Percentiles rank a stretch among this genome's conserved stretches.
These are phyloP conservation scores for Ceratobasidium sp. DNA, from an alignment of 1,284 basidiomycete genomes.

Conservation along the genomic window DNA sequence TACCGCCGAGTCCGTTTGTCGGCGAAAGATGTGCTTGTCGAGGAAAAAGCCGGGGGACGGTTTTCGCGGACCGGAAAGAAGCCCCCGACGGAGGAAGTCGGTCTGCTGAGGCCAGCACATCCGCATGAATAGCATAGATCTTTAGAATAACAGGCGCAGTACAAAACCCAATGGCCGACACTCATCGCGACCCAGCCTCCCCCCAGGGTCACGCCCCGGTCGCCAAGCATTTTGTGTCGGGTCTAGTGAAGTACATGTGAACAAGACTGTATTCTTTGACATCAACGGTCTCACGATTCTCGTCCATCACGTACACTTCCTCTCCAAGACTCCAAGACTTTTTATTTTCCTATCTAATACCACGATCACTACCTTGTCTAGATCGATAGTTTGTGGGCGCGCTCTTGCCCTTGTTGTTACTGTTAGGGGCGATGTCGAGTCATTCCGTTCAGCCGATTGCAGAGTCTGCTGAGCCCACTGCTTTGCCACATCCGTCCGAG, in stretches of 20 bases:
- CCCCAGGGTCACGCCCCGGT: background rate
- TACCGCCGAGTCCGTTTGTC: no score
- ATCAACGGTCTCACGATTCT: slow-evolving; percentile 12
- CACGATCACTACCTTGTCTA: no score
- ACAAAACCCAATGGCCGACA: no score
- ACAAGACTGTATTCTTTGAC: no score
- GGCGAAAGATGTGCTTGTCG: slow-evolving; percentile 9
- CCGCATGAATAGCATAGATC: no score
- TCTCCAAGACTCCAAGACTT: no score
- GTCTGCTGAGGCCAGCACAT: slow-evolving; percentile 10
- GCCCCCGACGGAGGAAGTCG: slow-evolving; percentile 24
- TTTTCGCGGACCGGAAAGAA: slow-evolving; percentile 34
- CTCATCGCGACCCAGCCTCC: background rate
- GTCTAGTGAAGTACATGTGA: background rate
- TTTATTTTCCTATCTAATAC: no score
- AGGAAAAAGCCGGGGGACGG: slow-evolving; percentile 32
- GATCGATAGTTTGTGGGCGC: no score
- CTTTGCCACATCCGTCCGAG: slow-evolving; percentile 1
- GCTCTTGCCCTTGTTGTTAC: no score
- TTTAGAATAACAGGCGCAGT: no score
- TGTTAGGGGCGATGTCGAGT: background rate
- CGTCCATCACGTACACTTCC: background rate
- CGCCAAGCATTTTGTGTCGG: slow-evolving; percentile 1
- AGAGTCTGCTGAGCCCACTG: background rate
- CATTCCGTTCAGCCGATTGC: no score